phyloP scores from a whole-genome alignment of 2,329 filamentous ascomycete genomes.

The Claviceps arundinis region DNA sequence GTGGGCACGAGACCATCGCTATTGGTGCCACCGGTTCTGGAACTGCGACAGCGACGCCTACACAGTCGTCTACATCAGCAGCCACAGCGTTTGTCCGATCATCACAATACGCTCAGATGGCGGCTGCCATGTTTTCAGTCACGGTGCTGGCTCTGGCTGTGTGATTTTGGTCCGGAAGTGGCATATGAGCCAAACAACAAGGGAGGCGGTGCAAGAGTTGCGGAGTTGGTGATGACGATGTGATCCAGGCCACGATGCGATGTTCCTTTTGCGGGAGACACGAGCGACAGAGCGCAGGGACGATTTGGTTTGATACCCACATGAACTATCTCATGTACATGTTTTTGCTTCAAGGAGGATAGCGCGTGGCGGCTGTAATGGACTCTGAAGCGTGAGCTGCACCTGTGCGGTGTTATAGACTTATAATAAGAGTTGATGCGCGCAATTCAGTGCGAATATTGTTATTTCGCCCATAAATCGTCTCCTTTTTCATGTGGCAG shows the following conservation, averaged over 20 bases:
- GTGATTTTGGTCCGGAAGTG: neutral
- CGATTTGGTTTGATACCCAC: constrained; percentile 3
- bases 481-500: too few species aligned
- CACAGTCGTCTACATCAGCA: constrained; percentile 5
- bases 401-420: too few species aligned
- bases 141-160: neutral
- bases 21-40: neutral
- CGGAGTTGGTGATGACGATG: neutral
- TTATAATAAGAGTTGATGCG: too few species aligned
- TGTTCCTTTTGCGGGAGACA: neutral
- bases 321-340: neutral
- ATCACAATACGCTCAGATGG: neutral
- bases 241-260: neutral
- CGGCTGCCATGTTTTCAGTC: neutral
- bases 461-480: too few species aligned
- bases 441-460: too few species aligned
- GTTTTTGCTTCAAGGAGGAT: neutral
- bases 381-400: too few species aligned
- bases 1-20: constrained; percentile 10
- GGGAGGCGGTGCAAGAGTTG: neutral
- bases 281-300: neutral
- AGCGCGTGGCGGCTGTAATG: neutral
- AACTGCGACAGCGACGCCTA: constrained; percentile 1
- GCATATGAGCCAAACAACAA: neutral
- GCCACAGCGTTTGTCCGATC: constrained; percentile 1